Base-by-base conservation (phyloP, 768 basidiomycete species). In the Ramaria sp. region DNA sequence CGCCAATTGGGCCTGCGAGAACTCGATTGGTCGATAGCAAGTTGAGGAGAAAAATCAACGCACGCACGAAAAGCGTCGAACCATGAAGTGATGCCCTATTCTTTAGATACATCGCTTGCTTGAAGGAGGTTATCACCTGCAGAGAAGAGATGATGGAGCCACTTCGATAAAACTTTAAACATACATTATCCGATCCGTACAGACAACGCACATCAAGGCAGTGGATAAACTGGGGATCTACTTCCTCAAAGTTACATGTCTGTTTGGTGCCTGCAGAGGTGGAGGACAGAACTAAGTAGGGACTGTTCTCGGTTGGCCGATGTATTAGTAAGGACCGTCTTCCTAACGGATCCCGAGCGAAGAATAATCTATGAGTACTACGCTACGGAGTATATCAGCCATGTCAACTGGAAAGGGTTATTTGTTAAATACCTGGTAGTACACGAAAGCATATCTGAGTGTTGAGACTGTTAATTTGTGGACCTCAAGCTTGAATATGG, bases 241-340 rank as follows among this genome's bases (percentile, higher is more conserved):
- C 63, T 59, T 91, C 88, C 61, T 82, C 76, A 30, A 88, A 77
- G 0, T 74, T 63, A 58, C 75, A 81, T n/a, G 62, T 64, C 22
- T 71, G 60, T 56, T 76, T 66, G 10, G 61, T 38, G 6, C 84
- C 84, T 20, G 72, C 66, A 4, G 86, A 84, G 3, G 82, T 82
- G 0, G 89, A 91, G 7, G 82, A 67, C 27, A 92, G 69, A 33
- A 88, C 64, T 43, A 91, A 72, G 59, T 76, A 76, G 0, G 85
- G 82, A 4, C 69, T 69, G 17, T 54, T 51, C 1, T 60, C 39
- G 13, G 75, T 76, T 30, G 86, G 85, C 58, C 68, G 72, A 58
- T 86, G 86, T 33, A 89, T 72, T 7, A 95, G 72, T 7, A 95
- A 75, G n/a, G 91, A 93, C 48, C 92, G 78, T 38, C 91, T 78